A percentile compares a stretch with the other conserved stretches of the same genome.
Conservation (phyloP, 352 stramenopile genomes). For the Phytopythium helicoides region DNA sequence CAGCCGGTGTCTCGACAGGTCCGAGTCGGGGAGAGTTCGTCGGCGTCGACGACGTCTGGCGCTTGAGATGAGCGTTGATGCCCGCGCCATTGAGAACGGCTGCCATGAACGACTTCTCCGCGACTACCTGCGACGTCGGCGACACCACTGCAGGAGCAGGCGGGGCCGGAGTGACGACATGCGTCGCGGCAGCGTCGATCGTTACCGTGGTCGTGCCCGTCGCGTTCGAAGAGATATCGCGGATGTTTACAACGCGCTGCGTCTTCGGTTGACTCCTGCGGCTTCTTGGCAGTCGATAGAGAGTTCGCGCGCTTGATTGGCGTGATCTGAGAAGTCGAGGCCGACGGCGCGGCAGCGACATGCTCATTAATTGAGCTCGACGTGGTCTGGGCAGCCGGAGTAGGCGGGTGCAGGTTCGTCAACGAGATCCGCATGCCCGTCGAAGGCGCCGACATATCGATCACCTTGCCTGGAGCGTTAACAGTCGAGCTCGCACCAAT, state of each 20-base stretch:
- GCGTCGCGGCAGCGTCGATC: slow-evolving; percentile 1
- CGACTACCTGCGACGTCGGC: slow-evolving; percentile 28
- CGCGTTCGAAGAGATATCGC: slow-evolving; percentile 33
- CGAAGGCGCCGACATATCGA: slow-evolving; percentile 38
- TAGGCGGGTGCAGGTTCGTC: slow-evolving; percentile 42
- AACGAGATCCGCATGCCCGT: slow-evolving; percentile 48
- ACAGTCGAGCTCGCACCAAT: slow-evolving; percentile 9
- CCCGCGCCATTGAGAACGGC: slow-evolving; percentile 42
- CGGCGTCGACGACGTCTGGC: slow-evolving; percentile 9
- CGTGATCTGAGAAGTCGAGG: slow-evolving; percentile 16
- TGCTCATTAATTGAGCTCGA: slow-evolving; percentile 14
- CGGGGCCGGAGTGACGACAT: background rate
- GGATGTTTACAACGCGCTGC: slow-evolving; percentile 76
- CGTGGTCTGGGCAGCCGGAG: slow-evolving; percentile 20
- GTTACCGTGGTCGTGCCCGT: slow-evolving; percentile 7
- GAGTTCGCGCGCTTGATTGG: slow-evolving; percentile 65
- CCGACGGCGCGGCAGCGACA: background rate
- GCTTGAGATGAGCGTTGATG: slow-evolving; percentile 14
- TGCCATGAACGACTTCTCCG: slow-evolving; percentile 44
- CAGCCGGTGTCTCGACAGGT: slow-evolving; percentile 10
- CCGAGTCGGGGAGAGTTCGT: slow-evolving; percentile 8
- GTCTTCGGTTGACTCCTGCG: slow-evolving; percentile 55
- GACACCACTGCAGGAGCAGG: slow-evolving; percentile 23
- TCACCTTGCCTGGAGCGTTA: slow-evolving; percentile 20
- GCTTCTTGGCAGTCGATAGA: slow-evolving; percentile 53